Evolutionary conservation across 192 early-diverging fungal genomes (phyloP), one percentile per base, ranked within the genome.

Genomic region (Pecoramyces ruminantium): DNA sequence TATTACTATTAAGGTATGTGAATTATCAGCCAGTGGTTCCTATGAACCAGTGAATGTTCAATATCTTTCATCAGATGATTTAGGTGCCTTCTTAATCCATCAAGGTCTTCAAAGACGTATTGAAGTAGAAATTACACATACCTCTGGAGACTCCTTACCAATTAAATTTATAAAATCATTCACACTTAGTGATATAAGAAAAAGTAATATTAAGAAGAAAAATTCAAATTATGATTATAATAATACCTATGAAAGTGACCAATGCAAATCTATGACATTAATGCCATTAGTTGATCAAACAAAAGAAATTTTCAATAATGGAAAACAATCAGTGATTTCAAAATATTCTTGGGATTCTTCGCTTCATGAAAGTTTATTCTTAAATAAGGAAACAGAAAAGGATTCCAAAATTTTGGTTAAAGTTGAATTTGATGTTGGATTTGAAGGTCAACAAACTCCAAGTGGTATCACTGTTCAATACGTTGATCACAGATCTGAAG

Each of bases 51-150:
- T 67, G 2, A 67, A 67, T 67, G 51, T 67, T 0, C 51, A 67
- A 67, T 67, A 67, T n/a, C 25, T 67, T 67, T 67, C 51, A 11
- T n/a, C 51, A 0, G 51, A 67, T n/a, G 89, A 87, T 83, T 82
- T 83, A 21, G 88, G 87, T 27, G 88, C 89, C 2, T 93, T 93
- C 82, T 78, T 87, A 28, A 84, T 95, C 79, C 87, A 90, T 79
- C 94, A 95, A 85, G 94, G 94, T 14, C 78, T 95, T 28, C 93
- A 94, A 84, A 86, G 92, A 12, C 91, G 93, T 16, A 86, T 95
- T 51, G 80, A 87, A 38, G 78, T 94, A 67, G 86, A 86, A 0
- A 42, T 95, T n/a, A 88, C 86, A 0, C 94, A 95, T 81, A 89
- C 88, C 29, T 88, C 92, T 81, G 92, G 92, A 79, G 82, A 83